Evolutionary conservation across 2,329 filamentous ascomycete species (phyloP).

Genomic region (Penicillium griseofulvum): DNA sequence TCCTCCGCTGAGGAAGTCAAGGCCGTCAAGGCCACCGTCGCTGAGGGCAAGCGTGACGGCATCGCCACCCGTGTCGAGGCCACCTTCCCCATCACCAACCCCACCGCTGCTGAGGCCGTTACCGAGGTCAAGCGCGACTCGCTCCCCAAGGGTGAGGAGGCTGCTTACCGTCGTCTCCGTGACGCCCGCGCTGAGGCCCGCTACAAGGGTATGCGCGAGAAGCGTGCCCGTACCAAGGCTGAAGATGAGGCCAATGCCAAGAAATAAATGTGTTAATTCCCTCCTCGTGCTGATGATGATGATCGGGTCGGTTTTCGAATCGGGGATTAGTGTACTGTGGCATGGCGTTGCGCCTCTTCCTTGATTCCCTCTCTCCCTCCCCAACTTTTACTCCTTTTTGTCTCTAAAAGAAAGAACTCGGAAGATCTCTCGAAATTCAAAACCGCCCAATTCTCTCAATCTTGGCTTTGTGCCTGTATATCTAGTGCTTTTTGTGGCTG

Average conservation of each 20-base stretch:
- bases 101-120: slow-evolving; percentile 57
- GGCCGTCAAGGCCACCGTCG: slow-evolving; percentile 59
- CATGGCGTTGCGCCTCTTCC: slow-evolving; percentile 38
- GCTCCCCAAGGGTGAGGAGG: slow-evolving; percentile 74
- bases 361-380: slow-evolving; percentile 24
- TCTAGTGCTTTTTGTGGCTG: slow-evolving; percentile 5
- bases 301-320: slow-evolving; percentile 40
- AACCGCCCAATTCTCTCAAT: slow-evolving; percentile 32
- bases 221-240: slow-evolving; percentile 82
- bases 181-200: slow-evolving; percentile 79
- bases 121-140: slow-evolving; percentile 79
- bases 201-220: slow-evolving; percentile 80
- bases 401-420: slow-evolving; percentile 39
- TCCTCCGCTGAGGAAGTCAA: slow-evolving; percentile 79
- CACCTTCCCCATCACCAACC: slow-evolving; percentile 70
- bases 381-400: slow-evolving; percentile 25
- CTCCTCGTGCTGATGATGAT: slow-evolving; percentile 37
- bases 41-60: slow-evolving; percentile 52
- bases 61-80: slow-evolving; percentile 54
- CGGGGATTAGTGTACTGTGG: slow-evolving; percentile 37
- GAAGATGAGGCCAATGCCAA: slow-evolving; percentile 61
- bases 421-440: slow-evolving; percentile 39
- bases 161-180: slow-evolving; percentile 83
- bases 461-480: slow-evolving; percentile 2
- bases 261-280: slow-evolving; percentile 47